Evolutionary conservation across 305 asterid species (phyloP), one percentile per base, ranked within the genome.

Genomic region (Fraxinus platypoda): DNA sequence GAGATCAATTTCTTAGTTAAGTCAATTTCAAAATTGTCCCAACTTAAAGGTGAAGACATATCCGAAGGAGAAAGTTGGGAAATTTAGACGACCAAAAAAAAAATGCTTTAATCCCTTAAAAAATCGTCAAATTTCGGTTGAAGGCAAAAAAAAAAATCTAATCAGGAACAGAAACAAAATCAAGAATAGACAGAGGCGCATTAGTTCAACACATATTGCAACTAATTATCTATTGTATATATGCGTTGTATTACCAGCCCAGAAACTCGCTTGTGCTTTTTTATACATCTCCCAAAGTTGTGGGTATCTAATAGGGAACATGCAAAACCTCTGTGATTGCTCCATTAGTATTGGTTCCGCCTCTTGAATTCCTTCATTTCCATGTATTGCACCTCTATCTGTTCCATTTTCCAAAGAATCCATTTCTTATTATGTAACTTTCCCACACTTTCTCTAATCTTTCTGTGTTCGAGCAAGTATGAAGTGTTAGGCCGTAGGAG

Each of bases 281-380:
- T 93, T 93, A 89, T 93, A 93, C 94, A 93, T 91, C 91, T 91
- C 91, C 96, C 96, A 93, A 80, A 92, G 82, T 82, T 88, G 94
- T 12, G 93, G 94, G 84, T 92, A 93, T 82, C 81, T 85, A 75
- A 93, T 87, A 33, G 96, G 95, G 74, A 91, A 92, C 91, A 90
- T 93, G 88, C 96, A 92, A 54, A 81, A 92, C 81, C 88, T 89
- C 85, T 90, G 92, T 34, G 92, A 79, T 76, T 90, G 91, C 76
- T 90, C 92, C 93, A 83, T 93, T 66, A 93, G 90, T 64, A 93
- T 88, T 80, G 93, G 95, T 78, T 93, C 95, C 80, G 81, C 90
- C 41, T 81, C 87, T 52, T 84, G 79, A 34, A 87, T 89, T 87
- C 38, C 83, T 78, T 79, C 86, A 1, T 83, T 78, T 62, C 81